Base-by-base conservation (phyloP, 2,329 filamentous ascomycete species). In the Beauveria caledonica region DNA sequence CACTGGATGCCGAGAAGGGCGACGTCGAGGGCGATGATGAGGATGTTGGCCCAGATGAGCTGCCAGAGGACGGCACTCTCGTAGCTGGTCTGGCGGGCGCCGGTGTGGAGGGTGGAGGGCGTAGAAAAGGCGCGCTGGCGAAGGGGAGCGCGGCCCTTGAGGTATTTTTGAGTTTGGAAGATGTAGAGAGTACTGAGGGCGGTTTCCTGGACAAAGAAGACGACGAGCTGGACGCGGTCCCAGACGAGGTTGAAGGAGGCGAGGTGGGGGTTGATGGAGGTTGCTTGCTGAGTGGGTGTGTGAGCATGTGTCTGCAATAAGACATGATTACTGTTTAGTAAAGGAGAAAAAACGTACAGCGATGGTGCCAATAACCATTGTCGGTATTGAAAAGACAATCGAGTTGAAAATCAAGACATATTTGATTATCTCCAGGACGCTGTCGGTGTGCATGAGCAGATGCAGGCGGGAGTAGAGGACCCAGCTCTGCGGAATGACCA, bases 381-480 rank as follows among this genome's bases (percentile, higher is more conserved):
- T 83, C 0, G 78, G 78, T 0, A 80, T 69, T 63, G 84, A 79
- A n/a, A 84, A 70, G 7, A 84, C 62, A 40, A 84, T 65, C 27
- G 76, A 74, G 67, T 84, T 78, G 62, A 76, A 68, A 51, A 84
- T 76, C 62, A 87, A 84, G 77, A 86, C 80, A 61, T 66, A 73
- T 3, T 83, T 74, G 0, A 82, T 77, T n/a, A 73, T 73, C 2
- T 74, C 74, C 1, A 86, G 74, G 7, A 78, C 68, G 4, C 70
- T 69, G 10, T 75, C 58, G 73, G 80, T 79, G 23, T 76, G 77
- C 6, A 82, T 73, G 23, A 86, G 76, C 3, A 86, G 74, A 66
- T 86, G 82, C 2, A 86, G 75, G 9, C 84, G 78, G 2, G 82
- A 86, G 71, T 83, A 86, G 1, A 86, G 73, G 2, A 86, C 83